Base-by-base conservation (phyloP, 1,284 basidiomycete genomes). In the Rhodofomes roseus region DNA sequence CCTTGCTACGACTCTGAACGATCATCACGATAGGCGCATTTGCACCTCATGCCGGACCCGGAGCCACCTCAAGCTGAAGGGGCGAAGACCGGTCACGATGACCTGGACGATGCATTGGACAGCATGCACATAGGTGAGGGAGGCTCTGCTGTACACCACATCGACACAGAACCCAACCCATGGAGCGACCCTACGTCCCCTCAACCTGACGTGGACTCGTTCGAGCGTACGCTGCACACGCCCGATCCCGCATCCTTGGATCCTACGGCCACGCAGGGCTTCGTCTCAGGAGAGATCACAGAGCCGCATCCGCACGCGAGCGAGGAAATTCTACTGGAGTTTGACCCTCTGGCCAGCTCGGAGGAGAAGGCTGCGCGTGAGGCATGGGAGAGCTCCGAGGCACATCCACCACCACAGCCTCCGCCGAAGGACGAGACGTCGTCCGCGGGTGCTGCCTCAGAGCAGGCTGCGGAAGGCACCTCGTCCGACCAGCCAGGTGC, bases 261-360 rank as follows among this genome's bases (percentile, higher is more conserved):
- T 58, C 62, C 74, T 14, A 66, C 73, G 2, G 69, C 76, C 44
- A 71, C 73, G n/a, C 68, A 70, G 55, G 75, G 77, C 1, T 66
- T 77, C 23, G 66, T 59, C 62, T 66, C 43, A 63, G 69, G 39
- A 60, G 20, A 74, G 70, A 54, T 61, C 11, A 59, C 46, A 16
- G 46, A 57, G 51, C 44, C 52, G 31, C 22, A 54, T 25, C 55
- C 60, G 53, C 55, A 64, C 23, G 61, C 58, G 31, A 66, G 60
- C 27, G 56, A 66, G 44, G 81, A 84, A 31, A 73, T 86, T 4
- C 70, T 89, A 53, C 74, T 73, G 34, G 81, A 88, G 67, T 89
- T 90, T 66, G 87, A 90, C 73, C 87, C 88, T 20, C 74, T 89
- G 31, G 82, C 74, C 1, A 80, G 76, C 65, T 68, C 76, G 44